Evolutionary conservation across 1,284 basidiomycete species (phyloP).

Genomic region (Puccinia coronata): DNA sequence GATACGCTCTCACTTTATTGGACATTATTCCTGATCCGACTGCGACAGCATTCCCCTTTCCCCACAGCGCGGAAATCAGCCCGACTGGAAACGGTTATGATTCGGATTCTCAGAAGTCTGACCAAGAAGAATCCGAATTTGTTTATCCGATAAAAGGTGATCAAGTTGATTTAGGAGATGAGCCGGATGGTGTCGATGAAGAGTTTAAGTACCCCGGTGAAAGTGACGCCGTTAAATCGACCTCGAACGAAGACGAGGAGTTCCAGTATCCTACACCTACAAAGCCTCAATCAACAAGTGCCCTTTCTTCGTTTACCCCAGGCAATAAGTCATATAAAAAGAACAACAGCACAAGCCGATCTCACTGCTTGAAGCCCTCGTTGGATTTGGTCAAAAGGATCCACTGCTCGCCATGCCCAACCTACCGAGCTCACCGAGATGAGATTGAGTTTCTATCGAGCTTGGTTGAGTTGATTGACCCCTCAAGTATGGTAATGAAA

Average conservation of each 20-base stretch:
- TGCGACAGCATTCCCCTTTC: constrained; percentile 72
- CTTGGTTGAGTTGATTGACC: constrained; percentile 43
- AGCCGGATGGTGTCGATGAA: constrained; percentile 7
- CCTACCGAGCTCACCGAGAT: constrained; percentile 45
- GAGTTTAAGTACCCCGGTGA: constrained; percentile 48
- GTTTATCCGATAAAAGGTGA: constrained; percentile 22
- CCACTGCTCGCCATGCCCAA: constrained; percentile 35
- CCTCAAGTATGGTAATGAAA: constrained; percentile 27
- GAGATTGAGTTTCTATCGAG: constrained; percentile 33
- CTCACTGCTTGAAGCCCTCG: constrained; percentile 31
- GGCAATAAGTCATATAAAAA: neutral
- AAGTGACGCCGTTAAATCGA: constrained; percentile 37
- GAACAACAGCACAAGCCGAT: neutral
- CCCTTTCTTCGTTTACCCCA: constrained; percentile 33
- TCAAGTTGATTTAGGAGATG: neutral
- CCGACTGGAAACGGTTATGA: constrained; percentile 51
- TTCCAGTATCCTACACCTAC: constrained; percentile 69
- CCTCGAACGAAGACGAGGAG: constrained; percentile 48
- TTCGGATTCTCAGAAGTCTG: constrained; percentile 51
- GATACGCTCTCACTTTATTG: constrained; percentile 68
- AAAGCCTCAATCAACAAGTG: constrained; percentile 54
- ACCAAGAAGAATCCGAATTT: constrained; percentile 64
- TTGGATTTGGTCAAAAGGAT: constrained; percentile 29
- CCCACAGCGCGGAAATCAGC: constrained; percentile 57
- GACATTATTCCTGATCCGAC: constrained; percentile 69